phyloP scores from a whole-genome alignment of 768 basidiomycete species.

The Kwoniella sp. region DNA sequence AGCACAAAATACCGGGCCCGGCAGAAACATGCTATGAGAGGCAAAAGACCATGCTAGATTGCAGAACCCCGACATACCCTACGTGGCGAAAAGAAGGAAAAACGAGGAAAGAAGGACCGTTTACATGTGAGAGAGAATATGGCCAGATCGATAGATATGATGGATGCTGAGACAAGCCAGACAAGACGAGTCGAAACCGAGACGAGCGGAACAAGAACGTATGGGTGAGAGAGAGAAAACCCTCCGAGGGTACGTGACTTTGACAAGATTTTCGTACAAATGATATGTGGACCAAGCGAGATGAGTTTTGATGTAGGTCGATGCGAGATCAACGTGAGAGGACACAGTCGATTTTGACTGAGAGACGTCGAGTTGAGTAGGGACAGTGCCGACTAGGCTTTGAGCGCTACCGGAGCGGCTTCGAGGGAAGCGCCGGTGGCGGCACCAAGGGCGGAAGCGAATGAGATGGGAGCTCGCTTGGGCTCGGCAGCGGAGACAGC shows the following conservation, averaged over 20 bases:
- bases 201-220: neutral
- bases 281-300: no score
- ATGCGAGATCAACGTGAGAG: neutral
- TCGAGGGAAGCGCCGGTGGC: constrained; percentile 12
- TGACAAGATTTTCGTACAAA: neutral
- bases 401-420: constrained; percentile 29
- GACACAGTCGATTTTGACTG: no score
- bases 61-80: no score
- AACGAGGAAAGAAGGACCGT: neutral
- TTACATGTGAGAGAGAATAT: no score
- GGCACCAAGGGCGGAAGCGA: constrained; percentile 33
- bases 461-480: constrained; percentile 30
- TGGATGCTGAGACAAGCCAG: neutral
- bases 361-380: neutral
- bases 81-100: neutral
- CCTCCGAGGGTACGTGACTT: constrained; percentile 6
- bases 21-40: neutral
- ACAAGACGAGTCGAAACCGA: neutral
- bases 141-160: neutral
- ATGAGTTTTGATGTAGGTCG: neutral
- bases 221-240: neutral
- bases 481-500: constrained; percentile 9
- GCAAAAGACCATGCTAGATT: no score
- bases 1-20: no score
- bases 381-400: constrained; percentile 28